Base-by-base conservation (phyloP, 106 monocot genomes). In the Dendrobium chrysotoxum region DNA sequence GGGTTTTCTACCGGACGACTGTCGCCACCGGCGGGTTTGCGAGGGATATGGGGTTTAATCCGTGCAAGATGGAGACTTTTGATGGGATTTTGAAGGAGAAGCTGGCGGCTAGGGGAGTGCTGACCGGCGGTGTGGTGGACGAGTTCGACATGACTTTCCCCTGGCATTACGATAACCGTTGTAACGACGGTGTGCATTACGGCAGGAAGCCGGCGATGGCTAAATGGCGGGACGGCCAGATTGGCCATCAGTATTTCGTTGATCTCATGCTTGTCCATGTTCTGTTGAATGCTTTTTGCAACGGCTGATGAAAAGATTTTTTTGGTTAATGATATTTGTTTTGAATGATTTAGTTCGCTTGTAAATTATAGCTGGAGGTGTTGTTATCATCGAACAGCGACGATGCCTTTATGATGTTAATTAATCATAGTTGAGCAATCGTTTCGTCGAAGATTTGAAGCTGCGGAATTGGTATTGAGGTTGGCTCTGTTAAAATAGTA, bases 81-180 rank as follows among this genome's bases (percentile, higher is more conserved):
- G 92, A 97, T 30, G 84, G 88, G 20, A 84, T 97, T 64, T 26
- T 94, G 42, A 39, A 93, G 78, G 96, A 94, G 83, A 97, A 94
- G 79, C 44, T 97, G 57, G 81, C 18, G 82, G 79, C 83, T 40
- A 88, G 45, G 80, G 90, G 88, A 21, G n/a, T 90, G 86, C 57
- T 96, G 0, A 77, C 77, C 13, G 93, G 91, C 40, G 96, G 94
- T 12, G 88, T 97, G 64, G 54, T 97, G n/a, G 96, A 94, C 65
- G 84, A 92, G 39, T 98, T 98, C 81, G 97, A 94, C 86, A 94
- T 97, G 92, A 92, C 89, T 13, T 98, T 98, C 84, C 94, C 94
- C 3, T 98, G 96, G 97, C 97, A 98, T 82, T 98, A 84, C 79
- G 94, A 94, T 77, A 94, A 89, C 82, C 82, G 94, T 18, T 98